Conservation (phyloP, 495 filamentous ascomycete genomes). For the Aspergillus leporis region DNA sequence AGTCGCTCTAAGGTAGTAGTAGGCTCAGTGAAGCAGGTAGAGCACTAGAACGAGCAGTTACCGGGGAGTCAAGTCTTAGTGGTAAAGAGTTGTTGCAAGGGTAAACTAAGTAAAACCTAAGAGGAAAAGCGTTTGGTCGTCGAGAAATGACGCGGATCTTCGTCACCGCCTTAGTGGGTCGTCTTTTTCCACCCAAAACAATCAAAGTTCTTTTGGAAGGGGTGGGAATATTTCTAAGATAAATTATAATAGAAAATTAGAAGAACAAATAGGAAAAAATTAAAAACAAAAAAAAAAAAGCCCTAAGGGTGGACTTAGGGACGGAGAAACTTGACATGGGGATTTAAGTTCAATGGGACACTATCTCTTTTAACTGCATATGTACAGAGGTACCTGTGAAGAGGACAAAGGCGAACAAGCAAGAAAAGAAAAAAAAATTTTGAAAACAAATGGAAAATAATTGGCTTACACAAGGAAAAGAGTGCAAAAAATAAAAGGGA, state of each 20-base stretch:
- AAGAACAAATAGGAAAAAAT: too few relatives aligned
- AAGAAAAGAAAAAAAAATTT: not conserved
- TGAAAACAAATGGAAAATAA: not conserved
- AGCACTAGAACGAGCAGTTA: constrained; percentile 7
- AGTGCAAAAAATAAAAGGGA: not conserved
- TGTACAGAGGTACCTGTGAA: not conserved
- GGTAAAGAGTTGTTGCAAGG: constrained; percentile 8
- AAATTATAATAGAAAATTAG: too few relatives aligned
- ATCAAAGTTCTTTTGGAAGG: too few relatives aligned
- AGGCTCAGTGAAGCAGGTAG: constrained; percentile 8
- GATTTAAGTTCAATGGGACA: too few relatives aligned
- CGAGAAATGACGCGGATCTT: constrained; percentile 24
- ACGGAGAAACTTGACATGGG: too few relatives aligned
- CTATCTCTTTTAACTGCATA: too few relatives aligned
- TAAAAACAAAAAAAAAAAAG: too few relatives aligned
- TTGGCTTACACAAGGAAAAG: too few relatives aligned
- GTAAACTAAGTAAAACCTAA: constrained; percentile 11
- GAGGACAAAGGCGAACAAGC: constrained; percentile 3
- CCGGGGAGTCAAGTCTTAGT: constrained; percentile 5
- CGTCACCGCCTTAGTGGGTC: constrained; percentile 28
- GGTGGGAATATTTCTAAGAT: too few relatives aligned
- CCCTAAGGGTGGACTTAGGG: too few relatives aligned
- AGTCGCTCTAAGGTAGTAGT: not conserved
- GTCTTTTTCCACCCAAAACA: too few relatives aligned
- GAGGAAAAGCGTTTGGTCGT: constrained; percentile 20